A percentile compares a stretch with the other conserved stretches of the same genome.
Conservation (phyloP, 768 basidiomycete species). For the Xerocomellus amylosporus region DNA sequence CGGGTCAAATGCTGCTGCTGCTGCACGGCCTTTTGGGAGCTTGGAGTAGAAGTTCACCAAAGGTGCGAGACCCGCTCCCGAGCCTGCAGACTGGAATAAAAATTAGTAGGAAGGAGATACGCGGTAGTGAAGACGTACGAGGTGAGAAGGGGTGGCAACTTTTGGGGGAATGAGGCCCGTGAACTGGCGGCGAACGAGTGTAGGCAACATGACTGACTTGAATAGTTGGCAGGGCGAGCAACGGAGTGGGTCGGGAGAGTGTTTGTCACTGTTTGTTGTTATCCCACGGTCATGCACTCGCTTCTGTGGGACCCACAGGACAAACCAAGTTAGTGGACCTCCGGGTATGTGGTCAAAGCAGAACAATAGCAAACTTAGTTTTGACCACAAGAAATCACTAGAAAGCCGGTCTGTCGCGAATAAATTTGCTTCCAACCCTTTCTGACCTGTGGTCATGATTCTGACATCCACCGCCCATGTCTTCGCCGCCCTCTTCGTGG, state of each 20-base stretch:
- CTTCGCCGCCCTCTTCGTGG: slow-evolving; percentile 56
- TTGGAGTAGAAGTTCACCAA: slow-evolving; percentile 97
- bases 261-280: slow-evolving; percentile 18
- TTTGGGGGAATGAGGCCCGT: slow-evolving; percentile 89
- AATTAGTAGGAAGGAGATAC: background rate
- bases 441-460: slow-evolving; percentile 18
- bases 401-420: slow-evolving; percentile 10
- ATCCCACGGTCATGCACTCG: slow-evolving; percentile 18
- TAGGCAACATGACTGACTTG: slow-evolving; percentile 64
- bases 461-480: slow-evolving; percentile 44
- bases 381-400: slow-evolving; percentile 10
- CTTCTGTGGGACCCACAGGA: slow-evolving; percentile 7
- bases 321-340: background rate
- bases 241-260: slow-evolving; percentile 24
- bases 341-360: background rate
- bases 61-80: slow-evolving; percentile 74
- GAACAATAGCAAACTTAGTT: slow-evolving; percentile 12
- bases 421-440: background rate
- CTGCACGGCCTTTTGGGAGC: slow-evolving; percentile 84
- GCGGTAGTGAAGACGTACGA: slow-evolving; percentile 44
- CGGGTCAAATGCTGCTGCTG: slow-evolving; percentile 61
- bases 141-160: slow-evolving; percentile 86
- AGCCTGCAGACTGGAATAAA: slow-evolving; percentile 64
- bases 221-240: background rate
- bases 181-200: slow-evolving; percentile 82